phyloP scores from a whole-genome alignment of 805 yeast genomes.

The Candida pini region DNA sequence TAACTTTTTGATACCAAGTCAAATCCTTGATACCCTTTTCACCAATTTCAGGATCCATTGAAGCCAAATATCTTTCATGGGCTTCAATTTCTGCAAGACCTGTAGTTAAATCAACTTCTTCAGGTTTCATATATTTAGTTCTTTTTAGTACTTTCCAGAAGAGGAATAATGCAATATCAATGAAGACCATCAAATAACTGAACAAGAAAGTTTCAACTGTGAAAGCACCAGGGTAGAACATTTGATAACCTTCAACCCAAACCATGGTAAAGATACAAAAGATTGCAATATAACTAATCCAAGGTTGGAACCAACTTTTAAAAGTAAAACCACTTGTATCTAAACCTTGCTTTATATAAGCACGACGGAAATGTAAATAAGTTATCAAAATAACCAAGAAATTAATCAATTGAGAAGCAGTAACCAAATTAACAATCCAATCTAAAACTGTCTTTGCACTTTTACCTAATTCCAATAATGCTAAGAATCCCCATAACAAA shows the following conservation, averaged over 20 bases:
- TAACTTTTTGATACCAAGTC: background rate
- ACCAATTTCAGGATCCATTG: constrained; percentile 1
- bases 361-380: constrained; percentile 58
- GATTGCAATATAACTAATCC: constrained; percentile 45
- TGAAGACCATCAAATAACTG: constrained; percentile 67
- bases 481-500: constrained; percentile 37
- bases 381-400: constrained; percentile 53
- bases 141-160: constrained; percentile 49
- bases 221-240: constrained; percentile 67
- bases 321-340: constrained; percentile 42
- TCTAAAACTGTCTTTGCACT: constrained; percentile 57
- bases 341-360: constrained; percentile 47
- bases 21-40: background rate
- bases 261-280: constrained; percentile 44
- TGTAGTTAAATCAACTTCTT: constrained; percentile 46
- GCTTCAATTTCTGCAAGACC: constrained; percentile 55
- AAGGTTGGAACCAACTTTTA: constrained; percentile 57
- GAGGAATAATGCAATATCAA: constrained; percentile 41
- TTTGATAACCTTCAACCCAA: constrained; percentile 62
- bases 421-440: constrained; percentile 69
- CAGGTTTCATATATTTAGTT: constrained; percentile 39
- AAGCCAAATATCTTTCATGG: constrained; percentile 37
- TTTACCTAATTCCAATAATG: constrained; percentile 46
- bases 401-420: constrained; percentile 63
- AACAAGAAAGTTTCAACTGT: constrained; percentile 54